Evolutionary conservation across 164 flowering plant genomes (phyloP), one percentile per base, ranked within the genome.

Genomic region (Umbilicus rupestris): DNA sequence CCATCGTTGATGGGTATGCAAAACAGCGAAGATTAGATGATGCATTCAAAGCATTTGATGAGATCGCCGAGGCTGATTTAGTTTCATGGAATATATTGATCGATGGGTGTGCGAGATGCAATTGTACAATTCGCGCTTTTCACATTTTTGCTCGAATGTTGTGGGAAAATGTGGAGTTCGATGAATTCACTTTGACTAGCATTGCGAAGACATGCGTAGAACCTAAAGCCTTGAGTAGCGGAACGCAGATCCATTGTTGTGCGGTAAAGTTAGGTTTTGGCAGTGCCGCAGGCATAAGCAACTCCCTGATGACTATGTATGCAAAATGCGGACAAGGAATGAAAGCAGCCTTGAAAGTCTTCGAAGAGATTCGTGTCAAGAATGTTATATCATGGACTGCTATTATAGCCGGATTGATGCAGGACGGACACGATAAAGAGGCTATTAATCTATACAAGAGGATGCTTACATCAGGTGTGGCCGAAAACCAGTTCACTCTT

Each of bases 371-470:
- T 44, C 52, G n/a, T 7, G 46, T 14, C 30, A 71, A 65, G 31
- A 70, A 74, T 33, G 52, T 74, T 10, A 67, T 74, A 20, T 74
- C 77, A n/a, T 74, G 77, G 77, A 74, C 71, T n/a, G 77, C 74
- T 10, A 59, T 71, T 24, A 68, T 74, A 67, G 50, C 72, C 20
- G 69, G 74, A 14, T 59, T 67, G 45, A 68, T 68, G 74, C 66
- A 74, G 66, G 69, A 68, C 39, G 62, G 65, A 35, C 67, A 62
- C 30, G 39, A 64, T 16, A 44, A 24, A 24, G 66, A 74, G 47
- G 74, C 77, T 39, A 14, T 68, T 30, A 24, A 30, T 22, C 15
- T 74, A 37, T 74, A 74, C 30, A 65, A 58, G 62, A 49, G 45
- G 39, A 74, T 74, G 77, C 45, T 71, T 12, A 64, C 49, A 16